phyloP scores from a whole-genome alignment of 2,329 filamentous ascomycete species.

The Diatrype stigma region DNA sequence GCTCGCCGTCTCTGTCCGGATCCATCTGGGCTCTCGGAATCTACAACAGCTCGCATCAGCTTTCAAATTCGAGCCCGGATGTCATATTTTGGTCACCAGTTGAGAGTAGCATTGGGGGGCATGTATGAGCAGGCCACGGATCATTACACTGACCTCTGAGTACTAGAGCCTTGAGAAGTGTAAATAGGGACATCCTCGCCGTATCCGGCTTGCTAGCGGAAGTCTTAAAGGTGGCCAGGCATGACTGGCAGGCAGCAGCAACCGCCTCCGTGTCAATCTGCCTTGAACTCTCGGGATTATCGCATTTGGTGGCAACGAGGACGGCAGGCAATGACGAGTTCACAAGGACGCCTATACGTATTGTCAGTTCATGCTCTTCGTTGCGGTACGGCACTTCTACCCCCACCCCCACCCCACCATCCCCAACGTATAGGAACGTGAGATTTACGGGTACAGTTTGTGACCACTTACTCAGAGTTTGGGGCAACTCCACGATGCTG shows the following conservation, averaged over 20 bases:
- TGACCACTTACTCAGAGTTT: constrained; percentile 68
- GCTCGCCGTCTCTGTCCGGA: constrained; percentile 49
- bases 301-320: constrained; percentile 87
- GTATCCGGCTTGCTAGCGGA: constrained; percentile 67
- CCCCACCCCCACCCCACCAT: too few species aligned
- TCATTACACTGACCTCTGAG: constrained; percentile 56
- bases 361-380: constrained; percentile 11
- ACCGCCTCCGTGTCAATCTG: constrained; percentile 67
- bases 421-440: background rate
- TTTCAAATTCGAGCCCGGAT: background rate
- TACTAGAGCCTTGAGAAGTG: constrained; percentile 70
- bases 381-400: background rate
- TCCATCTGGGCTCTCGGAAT: constrained; percentile 36
- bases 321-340: constrained; percentile 71
- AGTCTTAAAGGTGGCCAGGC: constrained; percentile 69
- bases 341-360: constrained; percentile 63
- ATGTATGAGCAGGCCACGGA: constrained; percentile 5
- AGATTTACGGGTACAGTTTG: background rate
- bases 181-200: constrained; percentile 70
- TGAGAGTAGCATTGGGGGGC: too few species aligned
- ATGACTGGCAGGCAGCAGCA: constrained; percentile 60
- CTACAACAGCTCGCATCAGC: constrained; percentile 9
- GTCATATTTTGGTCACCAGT: background rate
- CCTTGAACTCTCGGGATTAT: constrained; percentile 65
- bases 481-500: constrained; percentile 69